Base-by-base conservation (phyloP, 768 basidiomycete species). In the Austroboletus eburneus region DNA sequence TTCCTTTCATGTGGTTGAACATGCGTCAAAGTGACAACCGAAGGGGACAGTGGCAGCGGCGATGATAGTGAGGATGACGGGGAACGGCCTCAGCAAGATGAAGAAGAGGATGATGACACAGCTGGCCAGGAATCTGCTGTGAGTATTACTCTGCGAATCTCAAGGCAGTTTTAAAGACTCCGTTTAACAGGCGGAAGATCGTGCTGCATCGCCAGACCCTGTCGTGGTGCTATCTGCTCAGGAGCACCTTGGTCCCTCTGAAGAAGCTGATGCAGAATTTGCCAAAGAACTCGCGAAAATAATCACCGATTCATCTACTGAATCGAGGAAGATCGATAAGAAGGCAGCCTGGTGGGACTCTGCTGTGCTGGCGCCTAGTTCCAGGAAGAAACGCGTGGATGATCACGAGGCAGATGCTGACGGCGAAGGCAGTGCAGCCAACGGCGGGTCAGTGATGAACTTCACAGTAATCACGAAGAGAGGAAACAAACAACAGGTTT, bases 221-320 rank as follows among this genome's bases (percentile, higher is more conserved):
- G 78, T 87, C 10, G 76, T 92, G 10, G 74, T 92, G 35, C 77
- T 85, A 27, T 81, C 83, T 23, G 68, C 75, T 23, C 80, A 85
- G 55, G 91, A 93, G 58, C 72, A 75, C 46, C 72, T 90, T 33
- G 91, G 91, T 7, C 87, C 90, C 1, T 82, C 87, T 9, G 85
- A 91, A 54, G 92, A 94, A 59, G 91, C 87, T 17, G 89, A 95
- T 39, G 87, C 83, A 2, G 95, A 94, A 27, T 99, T 99, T 59
- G 89, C 86, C 9, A 91, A 91, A 63, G 96, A 98, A 63, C 78
- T 99, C 17, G 92, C 95, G 3, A 97, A 89, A 70, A 83, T 99
- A 71, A 83, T 97, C 39, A 91, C 89, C 1, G 91, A 95, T 56
- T 85, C 81, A 14, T 88, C 91, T 16, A 69, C 78, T 0, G 91